Base-by-base conservation (phyloP, 805 yeast species). In the Starmerella sirachaensis region DNA sequence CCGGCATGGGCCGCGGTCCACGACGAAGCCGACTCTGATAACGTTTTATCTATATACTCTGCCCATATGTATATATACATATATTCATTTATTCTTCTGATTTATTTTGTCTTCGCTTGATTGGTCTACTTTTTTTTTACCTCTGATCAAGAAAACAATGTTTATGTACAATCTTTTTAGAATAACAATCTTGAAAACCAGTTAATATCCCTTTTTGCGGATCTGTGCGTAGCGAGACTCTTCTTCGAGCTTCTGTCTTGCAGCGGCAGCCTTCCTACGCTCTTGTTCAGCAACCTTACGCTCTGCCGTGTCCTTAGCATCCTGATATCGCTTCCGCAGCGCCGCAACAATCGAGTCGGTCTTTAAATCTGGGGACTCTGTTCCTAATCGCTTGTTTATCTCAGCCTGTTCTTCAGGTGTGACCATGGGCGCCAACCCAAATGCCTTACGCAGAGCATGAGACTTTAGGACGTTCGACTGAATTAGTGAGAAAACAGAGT, bases 391-490 rank as follows among this genome's bases (percentile, higher is more conserved):
- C 37, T 47, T 41, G 30, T 58, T 52, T 32, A 54, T 47, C 29
- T 46, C 49, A 25, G 47, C 64, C 42, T 50, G 56, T 30, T 69
- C 62, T 38, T 56, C 63, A 17, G 78, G 69, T 29, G 72, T 67
- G 28, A 72, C 72, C 46, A 80, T 66, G 11, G 76, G 76, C 2
- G 84, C 73, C 49, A 81, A 63, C 10, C 73, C 70, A 21, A 72
- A 58, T 37, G 61, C 42, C 28, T 62, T 64, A 61, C 96, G 72
- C 52, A 81, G 71, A 38, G 59, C 48, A 37, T 68, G 60, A 44
- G 66, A 69, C 57, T 78, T 74, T 51, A 91, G 66, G 18, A 79
- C 51, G 35, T 70, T 54, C 9, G 88, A 72, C 63, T 88, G 97
- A 14, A 72, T 32, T 34, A 81, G 70, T 1, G 95, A 80, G 50